These are phyloP conservation scores for Annulohypoxylon moriforme DNA, from an alignment of 495 filamentous ascomycete genomes.

Conservation along the genomic window DNA sequence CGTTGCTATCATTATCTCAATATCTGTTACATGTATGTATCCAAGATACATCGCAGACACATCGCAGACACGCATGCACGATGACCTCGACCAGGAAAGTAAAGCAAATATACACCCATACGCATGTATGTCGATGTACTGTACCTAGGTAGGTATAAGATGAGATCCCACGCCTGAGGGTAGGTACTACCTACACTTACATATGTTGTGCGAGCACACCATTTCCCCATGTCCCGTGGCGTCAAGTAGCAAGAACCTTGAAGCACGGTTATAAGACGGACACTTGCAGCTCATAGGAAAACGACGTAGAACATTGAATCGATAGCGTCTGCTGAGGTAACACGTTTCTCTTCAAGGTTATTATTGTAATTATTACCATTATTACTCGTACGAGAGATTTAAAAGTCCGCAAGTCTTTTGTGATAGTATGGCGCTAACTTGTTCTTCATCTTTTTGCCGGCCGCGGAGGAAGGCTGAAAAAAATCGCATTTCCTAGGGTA, in stretches of 20 bases:
- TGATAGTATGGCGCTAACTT: conserved; percentile 10
- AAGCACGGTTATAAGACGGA: conserved; percentile 3
- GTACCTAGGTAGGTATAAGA: background rate
- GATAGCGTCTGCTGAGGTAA: background rate
- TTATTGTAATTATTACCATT: background rate
- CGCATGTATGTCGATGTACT: background rate
- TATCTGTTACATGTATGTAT: conserved; percentile 13
- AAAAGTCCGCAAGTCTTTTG: conserved; percentile 9
- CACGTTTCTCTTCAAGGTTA: background rate
- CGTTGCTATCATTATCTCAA: conserved; percentile 18
- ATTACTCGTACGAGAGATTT: background rate
- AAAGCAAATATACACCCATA: background rate
- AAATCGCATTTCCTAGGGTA: background rate
- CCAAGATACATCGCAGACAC: conserved; percentile 16
- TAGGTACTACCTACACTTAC: conserved; percentile 26
- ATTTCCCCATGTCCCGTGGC: conserved; percentile 14
- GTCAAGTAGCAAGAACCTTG: conserved; percentile 1
- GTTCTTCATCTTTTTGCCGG: background rate
- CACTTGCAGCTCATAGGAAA: background rate
- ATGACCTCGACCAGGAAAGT: conserved; percentile 31
- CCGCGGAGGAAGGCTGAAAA: conserved; percentile 8
- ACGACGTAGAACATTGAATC: background rate
- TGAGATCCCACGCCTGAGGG: conserved; percentile 19
- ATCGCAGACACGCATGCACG: conserved; percentile 17
- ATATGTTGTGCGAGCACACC: conserved; percentile 41